A percentile compares a stretch with the other conserved stretches of the same genome.
phyloP scores from a whole-genome alignment of 345 rosid genomes.

The Erucastrum elatum region DNA sequence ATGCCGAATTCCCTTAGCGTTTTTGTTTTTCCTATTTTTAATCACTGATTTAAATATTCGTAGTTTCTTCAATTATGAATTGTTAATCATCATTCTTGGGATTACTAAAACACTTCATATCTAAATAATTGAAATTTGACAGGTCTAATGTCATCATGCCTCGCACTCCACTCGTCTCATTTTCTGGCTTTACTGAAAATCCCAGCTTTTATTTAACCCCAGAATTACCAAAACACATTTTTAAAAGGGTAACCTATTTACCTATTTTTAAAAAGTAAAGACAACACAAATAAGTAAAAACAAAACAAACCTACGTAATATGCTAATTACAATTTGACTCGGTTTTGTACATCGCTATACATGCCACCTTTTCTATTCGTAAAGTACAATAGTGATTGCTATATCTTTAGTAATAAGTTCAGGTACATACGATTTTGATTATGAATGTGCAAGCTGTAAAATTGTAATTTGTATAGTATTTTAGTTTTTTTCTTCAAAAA shows the following conservation, averaged over 20 bases:
- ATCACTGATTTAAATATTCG: conserved; percentile 27
- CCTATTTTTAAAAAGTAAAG: conserved; percentile 3
- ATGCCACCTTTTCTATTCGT: conserved; percentile 7
- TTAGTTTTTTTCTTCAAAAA: background rate
- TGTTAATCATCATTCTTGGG: conserved; percentile 35
- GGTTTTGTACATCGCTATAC: background rate
- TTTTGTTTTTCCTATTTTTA: conserved; percentile 15
- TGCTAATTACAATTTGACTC: conserved; percentile 19
- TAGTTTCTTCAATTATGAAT: conserved; percentile 21
- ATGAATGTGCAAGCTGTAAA: background rate
- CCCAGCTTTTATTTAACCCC: conserved; percentile 33
- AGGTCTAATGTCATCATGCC: conserved; percentile 52
- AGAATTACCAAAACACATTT: background rate
- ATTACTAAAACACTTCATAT: conserved; percentile 43
- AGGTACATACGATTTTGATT: background rate
- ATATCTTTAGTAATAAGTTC: background rate
- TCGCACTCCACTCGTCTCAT: conserved; percentile 49
- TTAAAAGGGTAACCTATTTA: conserved; percentile 21
- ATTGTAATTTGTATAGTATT: background rate
- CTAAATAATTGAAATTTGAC: conserved; percentile 48
- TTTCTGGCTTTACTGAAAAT: conserved; percentile 38
- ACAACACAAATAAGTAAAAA: conserved; percentile 9
- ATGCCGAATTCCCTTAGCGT: conserved; percentile 30
- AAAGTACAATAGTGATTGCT: background rate
- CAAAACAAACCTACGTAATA: conserved; percentile 9